phyloP scores from a whole-genome alignment of 2,329 filamentous ascomycete species.

The Aureobasidium sp. region DNA sequence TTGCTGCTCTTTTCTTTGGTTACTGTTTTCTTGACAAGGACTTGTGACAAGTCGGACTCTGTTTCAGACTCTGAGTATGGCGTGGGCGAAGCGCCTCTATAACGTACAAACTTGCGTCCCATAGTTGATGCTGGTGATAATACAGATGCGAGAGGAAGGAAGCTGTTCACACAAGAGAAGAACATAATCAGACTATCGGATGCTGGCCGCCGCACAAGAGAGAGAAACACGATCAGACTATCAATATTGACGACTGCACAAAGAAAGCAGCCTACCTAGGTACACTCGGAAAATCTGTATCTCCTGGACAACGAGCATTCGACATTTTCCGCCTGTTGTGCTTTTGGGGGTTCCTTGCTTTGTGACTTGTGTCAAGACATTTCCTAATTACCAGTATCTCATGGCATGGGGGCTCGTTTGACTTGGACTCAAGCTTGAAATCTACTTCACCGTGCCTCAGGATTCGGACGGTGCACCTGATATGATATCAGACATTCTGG shows the following conservation, averaged over 20 bases:
- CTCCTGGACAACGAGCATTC: not conserved
- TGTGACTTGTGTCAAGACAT: no score
- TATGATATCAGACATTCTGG: no score
- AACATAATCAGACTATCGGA: no score
- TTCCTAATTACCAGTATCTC: no score
- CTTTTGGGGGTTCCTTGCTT: no score
- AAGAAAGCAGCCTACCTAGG: no score
- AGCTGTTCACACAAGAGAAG: not conserved
- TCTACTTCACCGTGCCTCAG: no score
- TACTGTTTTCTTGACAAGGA: not conserved
- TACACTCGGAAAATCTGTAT: not conserved
- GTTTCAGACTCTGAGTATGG: not conserved
- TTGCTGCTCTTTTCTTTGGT: slow-evolving; percentile 3
- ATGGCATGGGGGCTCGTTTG: no score
- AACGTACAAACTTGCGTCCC: not conserved
- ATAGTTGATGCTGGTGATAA: not conserved
- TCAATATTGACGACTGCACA: not conserved
- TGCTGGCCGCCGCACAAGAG: no score
- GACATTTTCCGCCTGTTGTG: not conserved
- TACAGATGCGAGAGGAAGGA: not conserved
- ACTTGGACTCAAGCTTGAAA: no score
- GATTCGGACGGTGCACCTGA: no score
- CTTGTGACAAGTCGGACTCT: not conserved
- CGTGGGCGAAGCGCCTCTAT: not conserved
- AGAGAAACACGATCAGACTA: not conserved